Evolutionary conservation across 805 yeast genomes (phyloP).

Genomic region (Clavispora phyllophila): DNA sequence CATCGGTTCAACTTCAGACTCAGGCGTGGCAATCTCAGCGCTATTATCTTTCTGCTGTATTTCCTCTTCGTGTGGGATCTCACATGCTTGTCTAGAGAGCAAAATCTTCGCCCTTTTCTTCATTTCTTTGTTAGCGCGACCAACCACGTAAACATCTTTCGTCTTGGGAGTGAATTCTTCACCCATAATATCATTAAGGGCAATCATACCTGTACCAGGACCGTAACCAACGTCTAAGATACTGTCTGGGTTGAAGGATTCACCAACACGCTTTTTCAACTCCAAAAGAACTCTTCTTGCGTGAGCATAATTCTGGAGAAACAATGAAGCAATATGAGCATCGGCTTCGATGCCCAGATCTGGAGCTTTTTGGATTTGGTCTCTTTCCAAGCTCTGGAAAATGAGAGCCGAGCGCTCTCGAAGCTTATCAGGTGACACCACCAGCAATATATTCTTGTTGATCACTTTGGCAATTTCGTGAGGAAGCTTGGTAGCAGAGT

Average conservation of each 20-base stretch:
- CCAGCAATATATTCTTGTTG: conserved; percentile 55
- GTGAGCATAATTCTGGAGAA: conserved; percentile 77
- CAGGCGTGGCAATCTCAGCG: conserved; percentile 6
- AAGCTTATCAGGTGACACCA: conserved; percentile 59
- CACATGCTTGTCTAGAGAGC: conserved; percentile 64
- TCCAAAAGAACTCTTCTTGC: conserved; percentile 63
- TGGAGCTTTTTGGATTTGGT: conserved; percentile 49
- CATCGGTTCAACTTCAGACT: conserved; percentile 4
- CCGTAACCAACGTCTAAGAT: conserved; percentile 84
- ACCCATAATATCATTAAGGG: conserved; percentile 78
- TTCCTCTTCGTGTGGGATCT: conserved; percentile 11
- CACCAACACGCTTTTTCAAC: conserved; percentile 49
- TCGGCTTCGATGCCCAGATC: conserved; percentile 53
- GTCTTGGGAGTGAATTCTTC: conserved; percentile 52
- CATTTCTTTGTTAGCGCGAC: conserved; percentile 59
- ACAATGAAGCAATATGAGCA: conserved; percentile 73
- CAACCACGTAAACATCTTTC: conserved; percentile 70
- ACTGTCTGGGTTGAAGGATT: conserved; percentile 55
- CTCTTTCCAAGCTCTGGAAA: conserved; percentile 46
- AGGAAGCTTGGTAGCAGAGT: conserved; percentile 53
- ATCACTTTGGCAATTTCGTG: conserved; percentile 51
- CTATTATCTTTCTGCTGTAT: conserved; percentile 10
- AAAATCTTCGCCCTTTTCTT: conserved; percentile 72
- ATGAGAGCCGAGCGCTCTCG: conserved; percentile 57
- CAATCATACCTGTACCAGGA: conserved; percentile 89